phyloP scores from a whole-genome alignment of 139 green algal species.

The Chlamydomonas sp. region DNA sequence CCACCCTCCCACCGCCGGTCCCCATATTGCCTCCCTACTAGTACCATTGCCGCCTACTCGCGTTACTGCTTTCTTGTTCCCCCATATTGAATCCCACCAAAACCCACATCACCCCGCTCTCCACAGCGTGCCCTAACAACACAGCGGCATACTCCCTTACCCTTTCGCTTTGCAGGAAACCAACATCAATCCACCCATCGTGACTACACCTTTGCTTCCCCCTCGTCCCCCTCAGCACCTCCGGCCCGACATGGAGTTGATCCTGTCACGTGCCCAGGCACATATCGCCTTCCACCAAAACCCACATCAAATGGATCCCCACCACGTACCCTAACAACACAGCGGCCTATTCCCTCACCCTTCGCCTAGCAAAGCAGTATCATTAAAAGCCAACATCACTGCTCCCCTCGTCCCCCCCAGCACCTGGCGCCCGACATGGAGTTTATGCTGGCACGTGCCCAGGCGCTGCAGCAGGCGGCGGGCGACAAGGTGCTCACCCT shows the following conservation, averaged over 20 bases:
- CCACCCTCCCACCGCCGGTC: no score
- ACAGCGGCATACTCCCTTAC: neutral
- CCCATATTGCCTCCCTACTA: no score
- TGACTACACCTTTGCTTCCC: neutral
- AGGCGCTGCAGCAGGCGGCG: slow-evolving; percentile 43
- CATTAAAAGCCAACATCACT: neutral
- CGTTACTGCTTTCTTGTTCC: no score
- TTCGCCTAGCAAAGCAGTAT: neutral
- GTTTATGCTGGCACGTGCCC: slow-evolving; percentile 44
- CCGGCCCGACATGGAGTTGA: slow-evolving; percentile 48
- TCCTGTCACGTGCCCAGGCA: slow-evolving; percentile 42
- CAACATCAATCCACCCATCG: neutral
- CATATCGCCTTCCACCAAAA: no score
- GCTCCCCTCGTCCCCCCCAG: neutral
- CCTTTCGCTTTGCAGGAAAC: neutral
- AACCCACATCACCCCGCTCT: no score
- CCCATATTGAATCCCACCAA: no score
- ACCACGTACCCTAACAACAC: neutral
- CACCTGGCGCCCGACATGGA: slow-evolving; percentile 46
- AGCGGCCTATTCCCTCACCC: neutral
- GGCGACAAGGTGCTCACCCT: slow-evolving; percentile 24
- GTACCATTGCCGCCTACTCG: no score
- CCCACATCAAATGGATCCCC: no score
- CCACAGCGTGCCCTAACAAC: neutral
- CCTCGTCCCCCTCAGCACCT: neutral